Evolutionary conservation across 805 yeast species (phyloP).

Genomic region (Saccharomycopsis fermentans): DNA sequence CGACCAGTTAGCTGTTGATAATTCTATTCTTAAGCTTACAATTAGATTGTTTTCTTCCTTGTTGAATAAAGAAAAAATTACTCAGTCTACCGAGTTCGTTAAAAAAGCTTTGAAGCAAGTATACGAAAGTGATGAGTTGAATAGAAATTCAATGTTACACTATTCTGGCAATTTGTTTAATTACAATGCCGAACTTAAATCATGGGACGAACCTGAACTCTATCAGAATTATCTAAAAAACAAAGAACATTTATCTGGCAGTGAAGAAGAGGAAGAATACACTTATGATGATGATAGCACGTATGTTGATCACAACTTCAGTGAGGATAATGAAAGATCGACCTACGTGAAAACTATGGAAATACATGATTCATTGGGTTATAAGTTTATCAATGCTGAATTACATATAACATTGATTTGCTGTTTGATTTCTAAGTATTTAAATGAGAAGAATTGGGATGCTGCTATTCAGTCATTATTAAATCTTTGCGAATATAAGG

Average conservation of each 20-base stretch:
- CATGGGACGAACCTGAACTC: neutral
- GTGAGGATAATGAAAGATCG: neutral
- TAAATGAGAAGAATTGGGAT: slow-evolving; percentile 1
- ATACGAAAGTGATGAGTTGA: slow-evolving; percentile 9
- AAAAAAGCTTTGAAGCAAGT: slow-evolving; percentile 4
- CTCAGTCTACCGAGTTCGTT: slow-evolving; percentile 6
- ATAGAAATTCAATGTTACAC: neutral
- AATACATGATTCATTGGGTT: neutral
- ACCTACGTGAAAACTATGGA: neutral
- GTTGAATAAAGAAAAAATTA: slow-evolving; percentile 17
- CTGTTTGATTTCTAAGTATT: slow-evolving; percentile 11
- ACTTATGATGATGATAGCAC: neutral
- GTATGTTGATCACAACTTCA: neutral
- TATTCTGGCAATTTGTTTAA: neutral
- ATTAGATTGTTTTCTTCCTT: slow-evolving; percentile 24
- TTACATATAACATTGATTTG: slow-evolving; percentile 10
- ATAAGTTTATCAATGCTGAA: slow-evolving; percentile 11
- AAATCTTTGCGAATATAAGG: slow-evolving; percentile 1
- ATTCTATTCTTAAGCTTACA: slow-evolving; percentile 23
- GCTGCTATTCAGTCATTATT: slow-evolving; percentile 6
- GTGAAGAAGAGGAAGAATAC: neutral
- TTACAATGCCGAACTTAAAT: neutral
- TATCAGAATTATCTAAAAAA: neutral
- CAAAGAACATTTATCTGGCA: neutral
- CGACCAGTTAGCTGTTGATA: slow-evolving; percentile 22